Conservation (phyloP, 2,329 filamentous ascomycete species). For the Calonectria pseudoturangicola region DNA sequence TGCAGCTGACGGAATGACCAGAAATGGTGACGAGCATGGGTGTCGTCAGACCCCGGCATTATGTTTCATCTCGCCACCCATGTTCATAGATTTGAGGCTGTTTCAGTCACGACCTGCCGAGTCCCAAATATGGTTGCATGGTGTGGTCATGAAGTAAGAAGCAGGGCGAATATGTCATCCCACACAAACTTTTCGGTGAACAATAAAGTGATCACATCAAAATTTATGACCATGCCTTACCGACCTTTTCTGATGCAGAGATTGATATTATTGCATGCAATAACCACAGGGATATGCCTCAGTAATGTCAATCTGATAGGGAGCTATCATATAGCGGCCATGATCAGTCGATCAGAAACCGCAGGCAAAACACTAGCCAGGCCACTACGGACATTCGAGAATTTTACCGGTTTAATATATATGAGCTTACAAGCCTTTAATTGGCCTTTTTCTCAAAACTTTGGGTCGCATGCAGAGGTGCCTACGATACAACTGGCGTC, state of each 20-base stretch:
- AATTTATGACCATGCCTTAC: not conserved
- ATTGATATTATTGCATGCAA: not conserved
- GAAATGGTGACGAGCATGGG: not conserved
- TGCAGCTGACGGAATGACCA: not conserved
- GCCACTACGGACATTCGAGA: not conserved
- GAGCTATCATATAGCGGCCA: not conserved
- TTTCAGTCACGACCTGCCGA: not conserved
- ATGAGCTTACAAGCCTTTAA: not conserved
- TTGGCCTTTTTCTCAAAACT: not conserved
- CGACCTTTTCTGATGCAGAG: not conserved
- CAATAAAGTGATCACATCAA: not conserved
- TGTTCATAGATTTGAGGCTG: not conserved
- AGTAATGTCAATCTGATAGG: not conserved
- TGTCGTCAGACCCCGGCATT: not conserved
- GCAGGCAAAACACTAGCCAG: not conserved
- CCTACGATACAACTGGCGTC: constrained; percentile 11
- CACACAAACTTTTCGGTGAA: not conserved
- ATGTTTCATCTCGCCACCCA: not conserved
- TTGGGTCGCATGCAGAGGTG: not conserved
- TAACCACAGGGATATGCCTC: not conserved
- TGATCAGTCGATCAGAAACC: not conserved
- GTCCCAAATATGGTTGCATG: not conserved
- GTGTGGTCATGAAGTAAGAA: not conserved
- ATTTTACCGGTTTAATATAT: not conserved
- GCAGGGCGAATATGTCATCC: not conserved